phyloP scores from a whole-genome alignment of 345 rosid species.

The Trapa incisa region DNA sequence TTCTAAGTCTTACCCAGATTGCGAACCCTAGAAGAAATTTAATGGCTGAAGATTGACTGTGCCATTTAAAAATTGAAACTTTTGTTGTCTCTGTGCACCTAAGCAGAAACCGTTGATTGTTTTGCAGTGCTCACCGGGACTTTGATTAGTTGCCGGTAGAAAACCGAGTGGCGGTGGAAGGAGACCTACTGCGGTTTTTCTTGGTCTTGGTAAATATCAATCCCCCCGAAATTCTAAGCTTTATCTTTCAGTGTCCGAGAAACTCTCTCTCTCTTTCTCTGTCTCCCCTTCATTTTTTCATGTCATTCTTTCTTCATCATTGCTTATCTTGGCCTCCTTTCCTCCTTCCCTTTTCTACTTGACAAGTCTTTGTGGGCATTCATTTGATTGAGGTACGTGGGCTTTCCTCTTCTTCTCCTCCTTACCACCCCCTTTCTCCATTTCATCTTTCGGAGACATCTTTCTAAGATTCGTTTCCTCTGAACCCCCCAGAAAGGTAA shows the following conservation, averaged over 20 bases:
- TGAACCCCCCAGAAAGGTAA: conserved; percentile 2
- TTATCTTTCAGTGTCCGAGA: not conserved
- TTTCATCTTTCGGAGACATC: not conserved
- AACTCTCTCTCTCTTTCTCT: not conserved
- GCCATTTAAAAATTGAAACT: no score
- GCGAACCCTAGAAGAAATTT: no score
- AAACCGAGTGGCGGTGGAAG: no score
- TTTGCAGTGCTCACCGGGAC: not conserved
- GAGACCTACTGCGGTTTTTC: not conserved
- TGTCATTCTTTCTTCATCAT: not conserved
- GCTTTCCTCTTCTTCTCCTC: not conserved
- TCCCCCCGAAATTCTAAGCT: not conserved
- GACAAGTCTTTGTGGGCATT: not conserved
- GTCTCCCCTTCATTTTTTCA: not conserved
- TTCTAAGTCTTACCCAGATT: no score
- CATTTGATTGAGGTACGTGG: conserved; percentile 4
- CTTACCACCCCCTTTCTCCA: conserved; percentile 3
- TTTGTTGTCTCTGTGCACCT: no score
- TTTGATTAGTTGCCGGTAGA: not conserved
- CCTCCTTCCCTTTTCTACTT: not conserved
- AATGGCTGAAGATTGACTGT: no score
- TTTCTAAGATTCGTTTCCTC: not conserved
- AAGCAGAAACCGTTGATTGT: no score
- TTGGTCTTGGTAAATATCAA: not conserved
- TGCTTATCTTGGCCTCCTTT: not conserved